phyloP scores from a whole-genome alignment of 352 stramenopile species.

The Globisporangium orthogonon region DNA sequence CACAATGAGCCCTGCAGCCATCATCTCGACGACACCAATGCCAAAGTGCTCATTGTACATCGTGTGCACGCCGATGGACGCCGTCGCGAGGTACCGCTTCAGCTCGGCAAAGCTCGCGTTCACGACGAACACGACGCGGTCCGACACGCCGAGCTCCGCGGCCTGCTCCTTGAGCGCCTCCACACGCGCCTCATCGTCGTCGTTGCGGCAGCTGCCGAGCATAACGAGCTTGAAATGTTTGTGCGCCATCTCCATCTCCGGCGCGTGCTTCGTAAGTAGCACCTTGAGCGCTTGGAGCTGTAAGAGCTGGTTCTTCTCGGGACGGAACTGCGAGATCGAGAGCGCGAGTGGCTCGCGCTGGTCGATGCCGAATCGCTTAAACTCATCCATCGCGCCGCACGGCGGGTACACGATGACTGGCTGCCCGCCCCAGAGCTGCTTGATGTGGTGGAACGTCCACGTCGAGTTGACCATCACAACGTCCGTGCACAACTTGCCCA shows the following conservation, averaged over 20 bases:
- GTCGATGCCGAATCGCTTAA: slow-evolving; percentile 56
- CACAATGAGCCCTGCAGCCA: slow-evolving; percentile 94
- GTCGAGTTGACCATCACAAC: slow-evolving; percentile 97
- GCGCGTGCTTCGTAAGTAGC: slow-evolving; percentile 43
- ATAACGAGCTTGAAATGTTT: slow-evolving; percentile 90
- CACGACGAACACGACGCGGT: slow-evolving; percentile 91
- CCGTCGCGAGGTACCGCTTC: slow-evolving; percentile 76
- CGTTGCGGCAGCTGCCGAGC: slow-evolving; percentile 94
- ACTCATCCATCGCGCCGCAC: slow-evolving; percentile 87
- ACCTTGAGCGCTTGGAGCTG: slow-evolving; percentile 90
- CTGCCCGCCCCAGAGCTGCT: slow-evolving; percentile 84
- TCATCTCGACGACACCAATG: slow-evolving; percentile 99
- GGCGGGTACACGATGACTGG: slow-evolving; percentile 93
- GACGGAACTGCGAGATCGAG: slow-evolving; percentile 97
- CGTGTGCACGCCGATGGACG: slow-evolving; percentile 95
- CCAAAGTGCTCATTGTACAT: slow-evolving; percentile 99
- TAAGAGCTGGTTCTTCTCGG: slow-evolving; percentile 97
- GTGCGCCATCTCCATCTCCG: slow-evolving; percentile 33
- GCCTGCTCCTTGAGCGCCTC: slow-evolving; percentile 77
- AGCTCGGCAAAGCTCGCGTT: slow-evolving; percentile 93
- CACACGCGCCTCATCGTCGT: slow-evolving; percentile 90
- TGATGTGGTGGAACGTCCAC: slow-evolving; percentile 97
- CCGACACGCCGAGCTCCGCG: slow-evolving; percentile 62
- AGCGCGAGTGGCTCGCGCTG: slow-evolving; percentile 80
- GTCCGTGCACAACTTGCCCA: slow-evolving; percentile 78